A percentile compares a stretch with the other conserved stretches of the same genome.
These are phyloP conservation scores for Fusarium hainanense DNA, from an alignment of 2,329 filamentous ascomycete genomes.

Conservation along the genomic window DNA sequence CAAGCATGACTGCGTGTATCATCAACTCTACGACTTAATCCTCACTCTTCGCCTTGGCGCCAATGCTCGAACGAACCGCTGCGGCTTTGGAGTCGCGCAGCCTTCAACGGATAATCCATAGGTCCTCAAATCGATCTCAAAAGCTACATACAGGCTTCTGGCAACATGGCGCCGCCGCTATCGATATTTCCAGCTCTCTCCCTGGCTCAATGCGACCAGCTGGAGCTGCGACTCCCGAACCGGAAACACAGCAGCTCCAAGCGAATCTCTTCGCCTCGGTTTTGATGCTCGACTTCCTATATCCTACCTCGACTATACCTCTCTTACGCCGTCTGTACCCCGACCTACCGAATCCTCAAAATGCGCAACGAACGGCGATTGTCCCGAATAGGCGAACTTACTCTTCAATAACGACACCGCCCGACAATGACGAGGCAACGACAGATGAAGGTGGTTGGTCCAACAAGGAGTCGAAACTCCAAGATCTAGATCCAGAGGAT, in stretches of 20 bases:
- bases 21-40: slow-evolving; percentile 30
- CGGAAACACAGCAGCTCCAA: slow-evolving; percentile 42
- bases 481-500: not conserved
- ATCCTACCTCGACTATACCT: slow-evolving; percentile 59
- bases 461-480: not conserved
- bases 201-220: slow-evolving; percentile 49
- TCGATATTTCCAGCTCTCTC: slow-evolving; percentile 60
- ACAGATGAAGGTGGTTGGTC: not conserved
- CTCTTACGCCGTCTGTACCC: slow-evolving; percentile 56
- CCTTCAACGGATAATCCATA: slow-evolving; percentile 63
- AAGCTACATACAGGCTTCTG: slow-evolving; percentile 64
- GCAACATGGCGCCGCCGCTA: slow-evolving; percentile 63
- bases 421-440: slow-evolving; percentile 1
- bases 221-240: slow-evolving; percentile 36
- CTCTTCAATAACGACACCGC: slow-evolving; percentile 40
- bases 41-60: slow-evolving; percentile 32
- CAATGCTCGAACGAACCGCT: slow-evolving; percentile 69
- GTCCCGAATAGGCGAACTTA: slow-evolving; percentile 44
- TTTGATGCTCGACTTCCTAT: slow-evolving; percentile 67
- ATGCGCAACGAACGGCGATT: slow-evolving; percentile 19
- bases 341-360: slow-evolving; percentile 41
- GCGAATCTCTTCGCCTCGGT: slow-evolving; percentile 57
- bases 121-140: slow-evolving; percentile 54
- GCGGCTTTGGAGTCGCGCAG: slow-evolving; percentile 66
- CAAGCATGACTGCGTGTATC: slow-evolving; percentile 42